Evolutionary conservation across 1,284 basidiomycete genomes (phyloP), one percentile per base, ranked within the genome.

Genomic region (Tilletia indica): DNA sequence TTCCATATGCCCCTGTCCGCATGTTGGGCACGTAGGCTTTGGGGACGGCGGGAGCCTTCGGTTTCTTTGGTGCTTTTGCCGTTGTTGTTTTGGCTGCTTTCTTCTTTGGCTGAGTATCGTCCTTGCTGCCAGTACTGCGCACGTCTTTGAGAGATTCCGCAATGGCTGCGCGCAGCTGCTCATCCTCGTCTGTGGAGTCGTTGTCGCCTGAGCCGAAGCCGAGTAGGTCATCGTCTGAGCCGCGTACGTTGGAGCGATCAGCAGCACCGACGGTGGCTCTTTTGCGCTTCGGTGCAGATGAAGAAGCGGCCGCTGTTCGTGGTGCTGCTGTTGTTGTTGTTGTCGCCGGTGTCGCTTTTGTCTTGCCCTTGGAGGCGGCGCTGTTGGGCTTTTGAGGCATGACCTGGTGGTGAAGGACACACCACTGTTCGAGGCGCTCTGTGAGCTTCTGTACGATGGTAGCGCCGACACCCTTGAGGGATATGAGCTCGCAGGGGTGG

Each of bases 401-500:
- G 3, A 61, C 19, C 0, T 66, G 36, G 9, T 70, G 72, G n/a
- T 80, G 72, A 36, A 75, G 72, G 2, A 66, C 25, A 61, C 81
- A 82, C 80, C 78, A 82, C 68, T 66, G 71, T 45, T 73, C 75
- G 64, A 80, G 72, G n/a, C 74, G 72, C 66, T 74, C 68, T 45
- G 77, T 75, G 56, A 82, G 74, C 61, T 76, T 76, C 66, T 73
- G 68, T 16, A 79, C 77, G n/a, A 82, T 81, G 9, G 76, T 78
- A 12, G 75, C 73, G 6, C 81, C 81, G 25, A 82, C 79, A 16
- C 79, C 81, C 0, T 70, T 68, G 2, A 82, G 74, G 58, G 74
- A 72, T 1, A 78, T 77, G 2, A 78, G 77, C 70, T 82, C 78
- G 39, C 74, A 77, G 2, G 81, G 81, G 68, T 81, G 80, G 58